Evolutionary conservation across 1,139 yeast species (phyloP).

Genomic region (Sugiyamaella xylanicola): DNA sequence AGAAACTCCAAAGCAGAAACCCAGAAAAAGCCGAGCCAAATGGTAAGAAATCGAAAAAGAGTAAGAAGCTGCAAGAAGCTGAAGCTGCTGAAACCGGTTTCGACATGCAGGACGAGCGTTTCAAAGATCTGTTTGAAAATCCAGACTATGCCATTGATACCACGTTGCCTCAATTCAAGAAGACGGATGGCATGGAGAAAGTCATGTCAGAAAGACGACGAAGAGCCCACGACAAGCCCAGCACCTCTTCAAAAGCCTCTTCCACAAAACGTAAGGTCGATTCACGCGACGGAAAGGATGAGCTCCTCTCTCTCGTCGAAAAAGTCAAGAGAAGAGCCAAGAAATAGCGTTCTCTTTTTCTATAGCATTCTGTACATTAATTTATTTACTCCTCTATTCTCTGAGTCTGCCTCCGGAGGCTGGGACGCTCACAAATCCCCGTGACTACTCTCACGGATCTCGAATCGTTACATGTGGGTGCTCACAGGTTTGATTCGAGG

Average conservation of each 20-base stretch:
- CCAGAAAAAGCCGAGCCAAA: conserved; percentile 62
- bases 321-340: conserved; percentile 35
- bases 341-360: conserved; percentile 1
- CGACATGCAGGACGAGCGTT: conserved; percentile 82
- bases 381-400: not conserved
- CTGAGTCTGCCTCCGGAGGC: no score
- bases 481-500: no score
- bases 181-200: conserved; percentile 83
- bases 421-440: no score
- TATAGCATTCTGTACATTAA: conserved; percentile 4
- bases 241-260: not conserved
- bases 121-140: conserved; percentile 80
- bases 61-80: conserved; percentile 63
- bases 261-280: conserved; percentile 21
- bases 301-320: conserved; percentile 32
- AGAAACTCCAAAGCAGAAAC: conserved; percentile 7
- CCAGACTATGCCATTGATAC: conserved; percentile 88
- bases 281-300: conserved; percentile 24
- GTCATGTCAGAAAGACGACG: conserved; percentile 73
- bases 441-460: no score
- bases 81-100: conserved; percentile 54
- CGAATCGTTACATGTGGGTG: no score
- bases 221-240: conserved; percentile 42
- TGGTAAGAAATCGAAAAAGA: conserved; percentile 61
- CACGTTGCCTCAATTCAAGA: conserved; percentile 81